These are phyloP conservation scores for Penicillium riverlandense DNA, from an alignment of 495 filamentous ascomycete species.

Conservation along the genomic window DNA sequence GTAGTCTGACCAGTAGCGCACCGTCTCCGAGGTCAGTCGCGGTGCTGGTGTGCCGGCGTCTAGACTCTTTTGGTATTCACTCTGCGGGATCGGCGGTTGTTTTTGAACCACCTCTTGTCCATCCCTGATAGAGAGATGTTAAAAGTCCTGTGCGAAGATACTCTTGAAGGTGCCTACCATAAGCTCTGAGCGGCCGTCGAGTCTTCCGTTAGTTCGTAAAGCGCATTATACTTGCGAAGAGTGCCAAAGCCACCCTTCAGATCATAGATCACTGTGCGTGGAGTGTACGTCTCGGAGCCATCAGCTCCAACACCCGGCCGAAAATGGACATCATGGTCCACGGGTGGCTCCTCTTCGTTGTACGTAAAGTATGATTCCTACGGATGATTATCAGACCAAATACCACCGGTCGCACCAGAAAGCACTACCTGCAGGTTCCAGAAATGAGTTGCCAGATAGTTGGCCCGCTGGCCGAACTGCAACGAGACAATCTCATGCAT, in stretches of 20 bases:
- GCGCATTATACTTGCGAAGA: conserved; percentile 75
- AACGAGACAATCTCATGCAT: conserved; percentile 98
- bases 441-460: conserved; percentile 95
- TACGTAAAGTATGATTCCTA: conserved; percentile 98
- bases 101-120: conserved; percentile 60
- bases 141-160: too few species aligned
- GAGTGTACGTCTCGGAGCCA: conserved; percentile 85
- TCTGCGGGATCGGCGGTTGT: conserved; percentile 57
- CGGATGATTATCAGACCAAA: conserved; percentile 10
- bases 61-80: conserved; percentile 70
- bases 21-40: conserved; percentile 55
- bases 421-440: conserved; percentile 82
- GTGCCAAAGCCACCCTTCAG: conserved; percentile 89
- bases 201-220: conserved; percentile 67
- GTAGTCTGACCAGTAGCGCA: conserved; percentile 96
- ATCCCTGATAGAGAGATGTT: conserved; percentile 45
- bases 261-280: conserved; percentile 89
- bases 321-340: conserved; percentile 93
- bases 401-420: background rate
- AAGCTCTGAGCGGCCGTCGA: conserved; percentile 41
- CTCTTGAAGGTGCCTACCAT: conserved; percentile 42
- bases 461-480: conserved; percentile 86
- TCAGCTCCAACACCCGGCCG: conserved; percentile 71
- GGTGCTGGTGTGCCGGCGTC: conserved; percentile 57
- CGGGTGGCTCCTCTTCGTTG: conserved; percentile 49